Base-by-base conservation (phyloP, 139 green algal genomes). In the Coelastrella sp. region DNA sequence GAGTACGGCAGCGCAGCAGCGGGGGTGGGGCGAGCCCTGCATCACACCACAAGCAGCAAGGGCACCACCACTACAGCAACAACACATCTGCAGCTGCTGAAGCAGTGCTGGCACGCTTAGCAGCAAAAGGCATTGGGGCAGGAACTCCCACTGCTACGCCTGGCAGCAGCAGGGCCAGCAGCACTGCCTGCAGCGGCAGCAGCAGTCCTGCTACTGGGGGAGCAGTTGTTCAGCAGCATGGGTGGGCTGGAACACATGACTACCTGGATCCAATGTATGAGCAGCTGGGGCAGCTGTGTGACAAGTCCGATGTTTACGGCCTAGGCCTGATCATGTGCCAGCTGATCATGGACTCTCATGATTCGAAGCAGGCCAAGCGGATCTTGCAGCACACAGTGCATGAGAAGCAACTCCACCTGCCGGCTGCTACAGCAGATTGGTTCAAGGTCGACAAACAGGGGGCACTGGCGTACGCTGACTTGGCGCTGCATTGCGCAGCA, bases 181-280 rank as follows among this genome's bases (percentile, higher is more conserved):
- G 74, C 74, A 59, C 2, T 19, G 8, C 8, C 23, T 65, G 82
- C 32, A 87, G 82, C 65, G 65, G 61, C 80, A 75, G 80, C 13
- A 17, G 14, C 60, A 75, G 81, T 5, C 14, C 76, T 82, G 76
- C 47, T 73, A 58, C 17, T 54, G 82, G 64, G 13, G 14, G 65
- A 16, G 65, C 65, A 17, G 82, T 87, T 14, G 65, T 87, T 19
- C 60, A 78, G 82, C 82, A 87, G 8, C 82, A 87, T 56, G 82
- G 82, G 16, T 87, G 82, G 82, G 82, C 82, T 19, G 82, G 82
- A 22, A 79, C 82, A 5, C 65, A 77, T 79, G 82, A 73, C 6
- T 87, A 87, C 47, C 65, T 87, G 22, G 82, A 87, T 32, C 82
- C 82, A 4, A 87, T 87, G 82, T 87, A 87, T 47, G 82, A 77